Base-by-base conservation (phyloP, 2,329 filamentous ascomycete species). In the Fusarium pseudocircinatum region DNA sequence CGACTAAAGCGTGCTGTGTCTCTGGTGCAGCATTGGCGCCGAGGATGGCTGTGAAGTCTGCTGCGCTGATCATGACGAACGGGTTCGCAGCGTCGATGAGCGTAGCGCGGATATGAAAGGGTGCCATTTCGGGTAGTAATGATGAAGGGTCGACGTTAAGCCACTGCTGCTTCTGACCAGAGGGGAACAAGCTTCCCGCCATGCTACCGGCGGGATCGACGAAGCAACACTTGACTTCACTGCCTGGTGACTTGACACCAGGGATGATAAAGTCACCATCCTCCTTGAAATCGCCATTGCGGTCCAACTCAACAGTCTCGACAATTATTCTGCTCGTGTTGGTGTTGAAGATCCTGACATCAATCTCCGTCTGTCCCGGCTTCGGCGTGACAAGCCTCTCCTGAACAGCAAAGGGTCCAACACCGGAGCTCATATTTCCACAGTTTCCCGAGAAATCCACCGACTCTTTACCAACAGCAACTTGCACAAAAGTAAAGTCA, bases 401-500 rank as follows among this genome's bases (percentile, higher is more conserved):
- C 68, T 91, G 85, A 13, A 90, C 82, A 1, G 88, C 89, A 76
- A 88, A 91, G 0, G 90, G 89, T 0, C 88, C 90, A 36, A 92
- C 85, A 1, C 86, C 88, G 24, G 86, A 85, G n/a, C 82, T 87
- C 84, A 92, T 89, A 70, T 91, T 92, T 9, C 89, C 90, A 73
- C 90, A 91, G 66, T 91, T 92, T 4, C 89, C 88, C 0, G 86
- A 87, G 44, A 88, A 83, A 69, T 92, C 89, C 5, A 91, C 83
- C 14, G 84, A 82, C 9, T 84, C 84, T 56, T 86, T 85, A 28
- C 87, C 86, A 53, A 92, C 85, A 1, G 88, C 89, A 4, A 92
- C 83, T 53, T 90, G 88, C 0, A 90, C 86, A 73, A 92, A 92
- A 0, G 89, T 92, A 73, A 89, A 92, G 56, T 91, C 88, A 14